A percentile compares a stretch with the other conserved stretches of the same genome.
phyloP scores from a whole-genome alignment of 805 yeast genomes.

The Myxozyma vanderwaltii region DNA sequence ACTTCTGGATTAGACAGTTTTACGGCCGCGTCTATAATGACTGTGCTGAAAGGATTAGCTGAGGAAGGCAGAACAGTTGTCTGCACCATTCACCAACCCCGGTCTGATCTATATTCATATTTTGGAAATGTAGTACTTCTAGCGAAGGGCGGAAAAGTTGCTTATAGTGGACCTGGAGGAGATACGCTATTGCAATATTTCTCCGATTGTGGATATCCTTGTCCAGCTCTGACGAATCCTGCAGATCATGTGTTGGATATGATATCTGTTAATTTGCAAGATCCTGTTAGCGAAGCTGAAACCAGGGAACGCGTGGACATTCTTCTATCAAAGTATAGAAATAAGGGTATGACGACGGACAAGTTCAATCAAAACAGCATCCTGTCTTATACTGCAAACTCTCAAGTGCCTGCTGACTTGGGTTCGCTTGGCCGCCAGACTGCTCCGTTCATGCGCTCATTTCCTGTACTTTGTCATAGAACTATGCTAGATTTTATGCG shows the following conservation, averaged over 20 bases:
- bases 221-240: constrained; percentile 64
- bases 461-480: constrained; percentile 45
- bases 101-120: constrained; percentile 60
- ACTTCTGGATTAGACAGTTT: constrained; percentile 86
- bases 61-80: constrained; percentile 64
- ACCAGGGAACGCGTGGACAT: constrained; percentile 48
- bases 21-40: constrained; percentile 68
- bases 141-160: constrained; percentile 71
- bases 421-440: constrained; percentile 41
- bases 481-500: constrained; percentile 50
- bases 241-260: constrained; percentile 77
- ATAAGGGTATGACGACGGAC: neutral
- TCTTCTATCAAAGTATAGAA: constrained; percentile 40
- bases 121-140: constrained; percentile 74
- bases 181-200: constrained; percentile 56
- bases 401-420: constrained; percentile 28
- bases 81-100: constrained; percentile 83
- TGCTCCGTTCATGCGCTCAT: constrained; percentile 43
- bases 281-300: constrained; percentile 46
- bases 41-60: constrained; percentile 60
- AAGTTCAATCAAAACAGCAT: neutral
- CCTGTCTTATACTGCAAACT: neutral
- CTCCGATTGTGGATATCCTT: constrained; percentile 50
- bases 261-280: constrained; percentile 59
- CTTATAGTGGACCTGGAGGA: constrained; percentile 53